Conservation (phyloP, 2,329 filamentous ascomycete genomes). For the Gaeumannomyces sp. region DNA sequence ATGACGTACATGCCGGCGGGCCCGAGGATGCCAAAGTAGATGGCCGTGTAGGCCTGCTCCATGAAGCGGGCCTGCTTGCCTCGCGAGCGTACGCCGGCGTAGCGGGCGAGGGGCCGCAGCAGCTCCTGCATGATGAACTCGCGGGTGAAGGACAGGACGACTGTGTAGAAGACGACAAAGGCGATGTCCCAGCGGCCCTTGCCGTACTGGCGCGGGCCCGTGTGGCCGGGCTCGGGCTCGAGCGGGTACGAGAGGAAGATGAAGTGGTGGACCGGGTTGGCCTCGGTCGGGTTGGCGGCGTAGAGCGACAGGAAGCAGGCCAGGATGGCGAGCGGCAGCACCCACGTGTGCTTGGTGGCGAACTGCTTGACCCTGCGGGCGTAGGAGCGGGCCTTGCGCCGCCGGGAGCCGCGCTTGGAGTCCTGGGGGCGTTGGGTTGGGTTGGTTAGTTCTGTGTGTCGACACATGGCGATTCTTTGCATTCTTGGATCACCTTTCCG, state of each 20-base stretch:
- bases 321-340: constrained; percentile 63
- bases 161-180: constrained; percentile 82
- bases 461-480: neutral
- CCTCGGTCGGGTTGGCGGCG: constrained; percentile 65
- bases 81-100: constrained; percentile 61
- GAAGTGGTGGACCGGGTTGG: constrained; percentile 73
- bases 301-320: constrained; percentile 60
- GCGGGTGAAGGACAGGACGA: constrained; percentile 86
- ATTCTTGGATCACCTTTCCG: neutral
- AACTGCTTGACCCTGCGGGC: constrained; percentile 47
- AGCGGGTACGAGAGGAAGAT: constrained; percentile 87
- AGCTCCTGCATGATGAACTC: constrained; percentile 94
- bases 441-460: constrained; percentile 5
- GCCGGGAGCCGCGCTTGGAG: constrained; percentile 43
- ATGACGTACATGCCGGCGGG: constrained; percentile 87
- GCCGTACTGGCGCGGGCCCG: constrained; percentile 60
- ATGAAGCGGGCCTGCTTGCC: constrained; percentile 87
- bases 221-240: constrained; percentile 34
- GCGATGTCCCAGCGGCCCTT: constrained; percentile 84
- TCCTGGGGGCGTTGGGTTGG: constrained; percentile 7
- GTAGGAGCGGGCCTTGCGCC: constrained; percentile 48
- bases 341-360: constrained; percentile 53
- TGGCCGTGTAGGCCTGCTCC: constrained; percentile 90
- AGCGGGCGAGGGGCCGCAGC: constrained; percentile 68
- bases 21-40: constrained; percentile 81